Evolutionary conservation across 2,329 filamentous ascomycete genomes (phyloP).

Genomic region (Sarocladiaceae sp.): DNA sequence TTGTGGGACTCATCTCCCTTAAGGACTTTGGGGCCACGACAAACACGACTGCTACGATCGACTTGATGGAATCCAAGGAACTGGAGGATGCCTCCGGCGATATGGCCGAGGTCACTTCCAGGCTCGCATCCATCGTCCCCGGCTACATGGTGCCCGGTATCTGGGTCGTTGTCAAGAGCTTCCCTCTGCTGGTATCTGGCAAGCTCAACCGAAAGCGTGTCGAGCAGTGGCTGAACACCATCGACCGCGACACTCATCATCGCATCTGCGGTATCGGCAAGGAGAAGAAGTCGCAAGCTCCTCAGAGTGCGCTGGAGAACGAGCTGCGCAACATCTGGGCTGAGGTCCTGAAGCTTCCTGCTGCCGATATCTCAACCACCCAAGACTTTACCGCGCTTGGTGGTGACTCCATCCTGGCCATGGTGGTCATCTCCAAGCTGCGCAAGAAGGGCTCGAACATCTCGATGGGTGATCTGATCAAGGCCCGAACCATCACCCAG

Average conservation of each 20-base stretch:
- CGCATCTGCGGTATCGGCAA: slow-evolving; percentile 26
- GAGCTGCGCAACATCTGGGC: slow-evolving; percentile 29
- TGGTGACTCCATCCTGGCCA: slow-evolving; percentile 38
- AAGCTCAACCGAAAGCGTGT: slow-evolving; percentile 31
- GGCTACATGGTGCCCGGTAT: slow-evolving; percentile 28
- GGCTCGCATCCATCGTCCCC: slow-evolving; percentile 18
- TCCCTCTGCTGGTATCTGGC: slow-evolving; percentile 21
- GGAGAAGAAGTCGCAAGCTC: slow-evolving; percentile 7
- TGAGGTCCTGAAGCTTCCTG: slow-evolving; percentile 30
- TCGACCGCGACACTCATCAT: slow-evolving; percentile 31
- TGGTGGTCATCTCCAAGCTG: slow-evolving; percentile 34
- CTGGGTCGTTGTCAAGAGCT: slow-evolving; percentile 20
- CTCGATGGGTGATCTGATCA: slow-evolving; percentile 27
- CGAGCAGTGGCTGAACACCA: slow-evolving; percentile 35
- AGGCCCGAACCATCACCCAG: slow-evolving; percentile 21
- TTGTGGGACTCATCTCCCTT: slow-evolving; percentile 1
- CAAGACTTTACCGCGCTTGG: slow-evolving; percentile 33
- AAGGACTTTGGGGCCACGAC: too few species aligned
- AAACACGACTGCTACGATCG: too few species aligned
- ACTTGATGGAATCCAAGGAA: too few species aligned
- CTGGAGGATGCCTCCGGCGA: too few species aligned
- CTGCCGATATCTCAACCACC: slow-evolving; percentile 21
- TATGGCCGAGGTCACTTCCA: too few species aligned
- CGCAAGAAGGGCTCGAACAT: slow-evolving; percentile 22
- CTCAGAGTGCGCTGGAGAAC: slow-evolving; percentile 4